These are phyloP conservation scores for Paecilomyces sp. DNA, from an alignment of 2,329 filamentous ascomycete genomes.

Conservation along the genomic window DNA sequence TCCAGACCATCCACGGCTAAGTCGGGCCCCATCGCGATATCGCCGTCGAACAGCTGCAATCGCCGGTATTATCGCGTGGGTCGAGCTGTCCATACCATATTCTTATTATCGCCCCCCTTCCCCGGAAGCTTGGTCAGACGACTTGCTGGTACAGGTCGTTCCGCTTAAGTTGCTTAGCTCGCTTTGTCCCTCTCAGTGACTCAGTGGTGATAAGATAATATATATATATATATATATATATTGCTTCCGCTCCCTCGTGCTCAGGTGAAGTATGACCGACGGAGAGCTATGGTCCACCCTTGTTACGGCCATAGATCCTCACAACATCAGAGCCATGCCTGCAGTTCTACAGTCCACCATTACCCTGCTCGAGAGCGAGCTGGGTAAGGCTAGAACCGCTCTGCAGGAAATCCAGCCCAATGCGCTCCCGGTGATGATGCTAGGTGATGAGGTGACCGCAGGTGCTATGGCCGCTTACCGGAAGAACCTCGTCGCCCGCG, in stretches of 20 bases:
- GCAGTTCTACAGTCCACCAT: conserved; percentile 35
- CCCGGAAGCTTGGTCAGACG: neutral
- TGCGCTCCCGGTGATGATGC: conserved; percentile 17
- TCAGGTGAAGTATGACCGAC: conserved; percentile 1
- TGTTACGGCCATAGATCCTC: conserved; percentile 26
- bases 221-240: neutral
- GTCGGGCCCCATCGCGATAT: neutral
- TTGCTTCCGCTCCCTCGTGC: neutral
- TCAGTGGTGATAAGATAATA: neutral
- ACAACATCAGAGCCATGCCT: conserved; percentile 30
- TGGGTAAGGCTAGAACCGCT: conserved; percentile 33
- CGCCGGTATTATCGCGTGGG: neutral
- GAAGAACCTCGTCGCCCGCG: conserved; percentile 28
- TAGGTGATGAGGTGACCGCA: conserved; percentile 28
- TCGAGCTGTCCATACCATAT: neutral
- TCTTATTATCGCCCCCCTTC: neutral
- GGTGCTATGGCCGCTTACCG: conserved; percentile 33
- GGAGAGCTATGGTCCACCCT: conserved; percentile 1
- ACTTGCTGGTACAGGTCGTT: neutral
- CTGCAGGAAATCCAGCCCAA: conserved; percentile 34
- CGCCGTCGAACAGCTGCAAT: neutral
- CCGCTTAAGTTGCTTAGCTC: neutral
- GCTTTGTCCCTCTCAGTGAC: neutral
- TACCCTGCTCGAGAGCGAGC: conserved; percentile 32
- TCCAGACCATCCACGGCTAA: neutral